Conservation (phyloP, 164 flowering plant genomes). For the Akebia trifoliata region DNA sequence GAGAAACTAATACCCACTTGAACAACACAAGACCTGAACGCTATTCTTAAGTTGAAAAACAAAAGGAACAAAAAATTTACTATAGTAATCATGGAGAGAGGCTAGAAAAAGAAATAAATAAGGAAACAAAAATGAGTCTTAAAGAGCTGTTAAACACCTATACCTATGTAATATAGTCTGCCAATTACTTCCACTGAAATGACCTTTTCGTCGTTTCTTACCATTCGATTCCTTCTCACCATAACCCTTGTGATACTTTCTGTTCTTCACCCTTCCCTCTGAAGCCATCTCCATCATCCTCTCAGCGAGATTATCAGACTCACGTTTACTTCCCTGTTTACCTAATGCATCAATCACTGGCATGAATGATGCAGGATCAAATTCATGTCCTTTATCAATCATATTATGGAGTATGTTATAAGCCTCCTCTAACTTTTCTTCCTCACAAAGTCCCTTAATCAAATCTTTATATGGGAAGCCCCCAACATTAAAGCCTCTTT, state of each 20-base stretch:
- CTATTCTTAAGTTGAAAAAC: too few relatives aligned
- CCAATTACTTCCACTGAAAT: constrained; percentile 43
- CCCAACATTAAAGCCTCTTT: constrained; percentile 46
- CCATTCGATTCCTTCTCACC: constrained; percentile 16
- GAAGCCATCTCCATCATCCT: constrained; percentile 77
- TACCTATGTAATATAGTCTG: constrained; percentile 69
- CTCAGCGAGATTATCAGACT: constrained; percentile 69
- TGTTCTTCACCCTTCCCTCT: constrained; percentile 31
- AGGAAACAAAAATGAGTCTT: not conserved
- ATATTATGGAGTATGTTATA: constrained; percentile 44
- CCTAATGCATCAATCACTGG: constrained; percentile 76
- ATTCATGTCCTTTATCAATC: constrained; percentile 47
- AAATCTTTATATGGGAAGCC: constrained; percentile 60
- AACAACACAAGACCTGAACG: too few relatives aligned
- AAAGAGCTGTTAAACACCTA: constrained; percentile 2
- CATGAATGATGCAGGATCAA: constrained; percentile 87
- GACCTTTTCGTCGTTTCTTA: constrained; percentile 23
- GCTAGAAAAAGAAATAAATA: not conserved
- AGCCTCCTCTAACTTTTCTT: constrained; percentile 54
- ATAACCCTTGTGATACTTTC: constrained; percentile 12
- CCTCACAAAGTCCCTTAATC: constrained; percentile 57
- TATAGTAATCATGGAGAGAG: not conserved
- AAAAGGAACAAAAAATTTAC: not conserved
- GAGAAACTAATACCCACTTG: too few relatives aligned
- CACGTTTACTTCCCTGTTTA: constrained; percentile 63